Percentiles rank a stretch among this genome's conserved stretches.
Evolutionary conservation across 805 yeast species (phyloP).

Genomic region (Sugiyamaella qingdaonensis): DNA sequence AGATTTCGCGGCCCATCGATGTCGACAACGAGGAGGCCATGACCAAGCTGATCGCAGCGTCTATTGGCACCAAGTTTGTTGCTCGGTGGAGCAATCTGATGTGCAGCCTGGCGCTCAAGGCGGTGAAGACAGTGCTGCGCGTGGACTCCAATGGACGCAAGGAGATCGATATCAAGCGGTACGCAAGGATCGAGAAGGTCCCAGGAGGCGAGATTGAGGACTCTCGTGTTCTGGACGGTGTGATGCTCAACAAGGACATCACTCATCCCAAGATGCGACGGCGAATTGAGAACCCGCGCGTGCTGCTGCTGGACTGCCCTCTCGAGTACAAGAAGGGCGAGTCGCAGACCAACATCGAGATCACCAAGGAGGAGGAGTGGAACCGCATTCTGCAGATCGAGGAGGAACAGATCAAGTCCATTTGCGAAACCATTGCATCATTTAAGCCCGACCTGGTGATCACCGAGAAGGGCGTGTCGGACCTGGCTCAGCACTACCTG

Average conservation of each 20-base stretch:
- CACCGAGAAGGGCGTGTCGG: constrained; percentile 98
- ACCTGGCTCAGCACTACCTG: constrained; percentile 93
- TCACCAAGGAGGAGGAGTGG: constrained; percentile 96
- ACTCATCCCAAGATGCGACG: constrained; percentile 99
- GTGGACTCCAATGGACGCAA: constrained; percentile 48
- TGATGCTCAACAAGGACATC: constrained; percentile 90
- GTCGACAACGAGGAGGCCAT: constrained; percentile 77
- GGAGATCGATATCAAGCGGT: constrained; percentile 91
- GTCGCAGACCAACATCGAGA: constrained; percentile 96
- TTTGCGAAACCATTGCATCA: constrained; percentile 80
- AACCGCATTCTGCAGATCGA: constrained; percentile 90
- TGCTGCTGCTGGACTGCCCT: constrained; percentile 90
- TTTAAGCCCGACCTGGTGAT: constrained; percentile 91
- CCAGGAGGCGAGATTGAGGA: constrained; percentile 98
- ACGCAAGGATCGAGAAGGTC: constrained; percentile 88
- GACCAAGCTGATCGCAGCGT: constrained; percentile 79
- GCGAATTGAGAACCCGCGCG: constrained; percentile 79
- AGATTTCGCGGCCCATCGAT: constrained; percentile 81
- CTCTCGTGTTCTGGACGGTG: constrained; percentile 82
- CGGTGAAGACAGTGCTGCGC: constrained; percentile 73
- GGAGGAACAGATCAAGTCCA: constrained; percentile 87
- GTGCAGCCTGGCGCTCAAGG: constrained; percentile 83
- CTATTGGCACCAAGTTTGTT: constrained; percentile 95
- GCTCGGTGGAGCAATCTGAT: constrained; percentile 85
- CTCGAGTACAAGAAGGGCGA: constrained; percentile 98